phyloP scores from a whole-genome alignment of 352 stramenopile species.

The Globisporangium spinosum region DNA sequence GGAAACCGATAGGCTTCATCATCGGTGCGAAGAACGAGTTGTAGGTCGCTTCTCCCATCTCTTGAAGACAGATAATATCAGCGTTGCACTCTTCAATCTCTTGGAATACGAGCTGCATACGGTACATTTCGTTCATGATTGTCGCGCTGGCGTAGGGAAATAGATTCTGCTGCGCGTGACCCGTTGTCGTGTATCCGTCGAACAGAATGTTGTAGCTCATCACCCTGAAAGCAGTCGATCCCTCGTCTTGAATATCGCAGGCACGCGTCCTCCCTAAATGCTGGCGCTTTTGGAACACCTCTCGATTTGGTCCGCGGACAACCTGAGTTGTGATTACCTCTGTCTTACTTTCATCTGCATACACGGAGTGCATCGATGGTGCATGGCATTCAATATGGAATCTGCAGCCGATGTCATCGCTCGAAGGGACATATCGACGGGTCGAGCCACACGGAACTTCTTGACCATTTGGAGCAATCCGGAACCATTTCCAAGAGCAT shows the following conservation, averaged over 20 bases:
- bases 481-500: constrained; percentile 64
- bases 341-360: constrained; percentile 35
- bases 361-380: constrained; percentile 27
- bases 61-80: constrained; percentile 70
- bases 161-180: constrained; percentile 48
- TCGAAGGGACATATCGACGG: constrained; percentile 39
- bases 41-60: constrained; percentile 63
- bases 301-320: constrained; percentile 41
- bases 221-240: constrained; percentile 42
- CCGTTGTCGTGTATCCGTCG: constrained; percentile 61
- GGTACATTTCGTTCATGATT: constrained; percentile 57
- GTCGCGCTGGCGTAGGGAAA: constrained; percentile 52
- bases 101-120: constrained; percentile 70
- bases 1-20: constrained; percentile 44
- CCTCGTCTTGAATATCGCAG: not conserved
- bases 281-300: constrained; percentile 44
- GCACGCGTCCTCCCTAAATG: constrained; percentile 18
- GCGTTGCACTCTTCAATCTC: constrained; percentile 63
- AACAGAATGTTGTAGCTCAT: constrained; percentile 86
- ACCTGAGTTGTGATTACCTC: constrained; percentile 34
- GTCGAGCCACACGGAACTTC: constrained; percentile 18
- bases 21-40: constrained; percentile 56
- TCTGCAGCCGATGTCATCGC: constrained; percentile 33
- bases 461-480: constrained; percentile 14
- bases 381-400: constrained; percentile 61